A percentile compares a stretch with the other conserved stretches of the same genome.
Evolutionary conservation across 352 stramenopile genomes (phyloP).

Genomic region (Phytophthora citrophthora): DNA sequence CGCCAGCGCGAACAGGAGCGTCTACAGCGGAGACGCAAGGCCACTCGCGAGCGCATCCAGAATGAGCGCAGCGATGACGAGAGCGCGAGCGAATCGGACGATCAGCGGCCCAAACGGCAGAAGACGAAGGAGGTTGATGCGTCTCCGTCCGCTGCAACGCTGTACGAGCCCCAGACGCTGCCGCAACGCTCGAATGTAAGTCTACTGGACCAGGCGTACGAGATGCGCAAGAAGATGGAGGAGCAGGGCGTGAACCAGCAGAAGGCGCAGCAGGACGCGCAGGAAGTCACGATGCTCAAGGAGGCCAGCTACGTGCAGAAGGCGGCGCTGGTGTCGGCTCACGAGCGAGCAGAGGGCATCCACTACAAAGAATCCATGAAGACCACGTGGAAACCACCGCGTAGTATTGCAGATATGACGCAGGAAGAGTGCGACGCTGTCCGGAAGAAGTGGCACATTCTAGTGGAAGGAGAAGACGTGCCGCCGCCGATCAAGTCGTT

Average conservation of each 20-base stretch:
- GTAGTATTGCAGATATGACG: conserved; percentile 87
- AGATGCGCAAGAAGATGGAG: conserved; percentile 83
- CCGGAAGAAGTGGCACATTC: conserved; percentile 98
- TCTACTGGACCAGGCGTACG: conserved; percentile 83
- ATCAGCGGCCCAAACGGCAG: conserved; percentile 23
- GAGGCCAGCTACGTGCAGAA: conserved; percentile 97
- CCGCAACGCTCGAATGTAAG: conserved; percentile 69
- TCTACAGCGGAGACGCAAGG: conserved; percentile 52
- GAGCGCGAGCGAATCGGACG: conserved; percentile 26
- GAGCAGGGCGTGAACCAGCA: conserved; percentile 81
- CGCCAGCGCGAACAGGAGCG: conserved; percentile 74
- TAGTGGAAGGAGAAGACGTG: conserved; percentile 96
- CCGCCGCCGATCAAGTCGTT: conserved; percentile 97
- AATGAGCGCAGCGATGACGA: conserved; percentile 45
- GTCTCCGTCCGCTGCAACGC: not conserved
- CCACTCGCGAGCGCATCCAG: conserved; percentile 60
- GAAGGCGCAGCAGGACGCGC: conserved; percentile 79
- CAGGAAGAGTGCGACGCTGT: conserved; percentile 90
- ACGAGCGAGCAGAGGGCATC: conserved; percentile 92
- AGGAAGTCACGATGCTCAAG: conserved; percentile 94
- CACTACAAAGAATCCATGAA: conserved; percentile 91
- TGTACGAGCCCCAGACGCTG: conserved; percentile 10
- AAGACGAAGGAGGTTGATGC: conserved; percentile 11
- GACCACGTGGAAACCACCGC: conserved; percentile 93
- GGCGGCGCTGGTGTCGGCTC: conserved; percentile 93